A percentile compares a stretch with the other conserved stretches of the same genome.
Evolutionary conservation across 2,329 filamentous ascomycete genomes (phyloP).

Genomic region (Aspergillus texensis): DNA sequence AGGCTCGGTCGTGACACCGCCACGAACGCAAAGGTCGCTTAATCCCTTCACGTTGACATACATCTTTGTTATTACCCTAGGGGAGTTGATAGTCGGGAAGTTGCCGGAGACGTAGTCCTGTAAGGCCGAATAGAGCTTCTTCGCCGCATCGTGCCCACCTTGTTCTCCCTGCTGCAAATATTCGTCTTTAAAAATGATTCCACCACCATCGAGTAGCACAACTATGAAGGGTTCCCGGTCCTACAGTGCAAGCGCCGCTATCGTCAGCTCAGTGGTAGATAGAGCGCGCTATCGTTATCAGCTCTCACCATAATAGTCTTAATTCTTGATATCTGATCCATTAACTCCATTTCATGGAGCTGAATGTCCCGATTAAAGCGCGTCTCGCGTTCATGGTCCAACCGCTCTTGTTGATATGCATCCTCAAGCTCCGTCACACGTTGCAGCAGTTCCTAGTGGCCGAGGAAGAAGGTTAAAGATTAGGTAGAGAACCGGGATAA

Average conservation of each 20-base stretch:
- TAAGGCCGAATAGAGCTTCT: conserved; percentile 49
- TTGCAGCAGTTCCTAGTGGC: conserved; percentile 48
- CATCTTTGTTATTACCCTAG: conserved; percentile 55
- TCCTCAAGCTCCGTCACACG: conserved; percentile 48
- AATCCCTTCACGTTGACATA: conserved; percentile 58
- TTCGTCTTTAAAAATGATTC: conserved; percentile 57
- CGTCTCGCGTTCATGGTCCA: conserved; percentile 52
- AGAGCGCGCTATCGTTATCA: not conserved
- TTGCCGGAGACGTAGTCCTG: conserved; percentile 46
- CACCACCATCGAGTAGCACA: conserved; percentile 59
- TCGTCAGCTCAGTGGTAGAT: conserved; percentile 9
- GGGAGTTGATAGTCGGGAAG: conserved; percentile 45
- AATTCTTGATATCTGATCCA: conserved; percentile 49
- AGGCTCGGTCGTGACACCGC: conserved; percentile 48
- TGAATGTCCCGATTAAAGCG: conserved; percentile 53
- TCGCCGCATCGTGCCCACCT: conserved; percentile 58
- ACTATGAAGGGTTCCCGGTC: conserved; percentile 58
- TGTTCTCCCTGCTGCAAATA: conserved; percentile 53
- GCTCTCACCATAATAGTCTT: conserved; percentile 48
- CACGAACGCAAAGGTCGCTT: conserved; percentile 50
- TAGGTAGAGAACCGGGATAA: conserved; percentile 6
- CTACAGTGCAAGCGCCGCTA: conserved; percentile 32
- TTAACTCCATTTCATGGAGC: conserved; percentile 50
- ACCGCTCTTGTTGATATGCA: conserved; percentile 45
- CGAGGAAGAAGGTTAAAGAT: conserved; percentile 10